phyloP scores from a whole-genome alignment of 768 basidiomycete genomes.

The Serendipita vermifera region DNA sequence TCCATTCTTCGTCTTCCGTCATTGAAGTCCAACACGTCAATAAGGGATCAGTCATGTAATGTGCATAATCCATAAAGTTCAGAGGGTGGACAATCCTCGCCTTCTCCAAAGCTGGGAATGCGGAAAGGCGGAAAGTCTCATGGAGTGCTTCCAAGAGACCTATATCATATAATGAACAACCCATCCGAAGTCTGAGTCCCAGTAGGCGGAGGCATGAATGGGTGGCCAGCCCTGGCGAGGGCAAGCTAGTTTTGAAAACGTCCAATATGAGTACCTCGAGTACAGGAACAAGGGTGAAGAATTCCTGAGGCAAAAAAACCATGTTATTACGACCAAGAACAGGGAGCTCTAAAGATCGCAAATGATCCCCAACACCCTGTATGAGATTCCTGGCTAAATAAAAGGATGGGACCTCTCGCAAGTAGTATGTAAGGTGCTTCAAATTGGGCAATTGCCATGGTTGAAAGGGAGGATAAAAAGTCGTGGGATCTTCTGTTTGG shows the following conservation, averaged over 20 bases:
- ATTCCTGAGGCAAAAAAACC: background rate
- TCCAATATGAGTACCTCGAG: background rate
- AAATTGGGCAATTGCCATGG: background rate
- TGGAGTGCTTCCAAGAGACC: background rate
- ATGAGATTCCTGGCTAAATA: background rate
- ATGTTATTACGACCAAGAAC: background rate
- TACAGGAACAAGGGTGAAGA: background rate
- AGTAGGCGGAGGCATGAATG: background rate
- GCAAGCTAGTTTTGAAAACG: background rate
- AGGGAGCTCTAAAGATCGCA: slow-evolving; percentile 1
- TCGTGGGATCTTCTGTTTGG: background rate
- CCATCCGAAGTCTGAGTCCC: background rate
- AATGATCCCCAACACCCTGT: background rate
- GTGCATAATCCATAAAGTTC: background rate
- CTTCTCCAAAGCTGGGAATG: background rate
- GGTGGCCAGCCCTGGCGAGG: background rate
- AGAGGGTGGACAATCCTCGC: background rate
- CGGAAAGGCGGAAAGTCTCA: background rate
- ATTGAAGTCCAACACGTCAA: background rate
- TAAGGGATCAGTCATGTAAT: background rate
- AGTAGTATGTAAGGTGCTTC: background rate
- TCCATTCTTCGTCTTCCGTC: background rate
- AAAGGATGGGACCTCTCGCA: background rate
- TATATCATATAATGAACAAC: background rate
- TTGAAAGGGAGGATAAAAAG: background rate